Conservation (phyloP, 306 rosid genomes). For the Crataegus laevigata region DNA sequence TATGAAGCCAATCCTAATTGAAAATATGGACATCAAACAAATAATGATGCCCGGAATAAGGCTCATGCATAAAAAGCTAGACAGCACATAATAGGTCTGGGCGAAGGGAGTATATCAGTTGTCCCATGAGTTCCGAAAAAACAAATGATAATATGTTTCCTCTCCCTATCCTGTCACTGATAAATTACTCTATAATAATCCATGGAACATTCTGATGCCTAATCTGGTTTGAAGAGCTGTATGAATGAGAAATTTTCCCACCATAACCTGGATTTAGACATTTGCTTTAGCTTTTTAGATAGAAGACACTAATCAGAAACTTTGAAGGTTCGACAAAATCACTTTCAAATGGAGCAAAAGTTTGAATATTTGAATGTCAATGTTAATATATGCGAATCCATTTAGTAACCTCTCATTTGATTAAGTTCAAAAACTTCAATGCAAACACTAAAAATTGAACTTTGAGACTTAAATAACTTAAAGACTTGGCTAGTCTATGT, state of each 20-base stretch:
- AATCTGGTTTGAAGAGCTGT: neutral
- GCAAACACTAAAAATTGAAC: neutral
- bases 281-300: neutral
- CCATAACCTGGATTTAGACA: neutral
- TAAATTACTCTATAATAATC: neutral
- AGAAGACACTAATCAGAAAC: neutral
- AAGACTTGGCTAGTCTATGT: neutral
- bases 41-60: neutral
- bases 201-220: neutral
- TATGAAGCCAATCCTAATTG: neutral
- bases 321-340: neutral
- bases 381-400: neutral
- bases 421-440: neutral
- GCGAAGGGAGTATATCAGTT: neutral
- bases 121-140: neutral
- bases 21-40: neutral
- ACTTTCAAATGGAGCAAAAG: neutral
- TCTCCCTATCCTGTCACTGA: neutral
- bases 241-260: neutral
- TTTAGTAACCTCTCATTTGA: neutral
- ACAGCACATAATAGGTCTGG: neutral
- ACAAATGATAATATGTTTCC: neutral
- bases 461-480: neutral
- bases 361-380: neutral
- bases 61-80: neutral